Conservation (phyloP, 345 rosid species). For the Acer yangbiense region DNA sequence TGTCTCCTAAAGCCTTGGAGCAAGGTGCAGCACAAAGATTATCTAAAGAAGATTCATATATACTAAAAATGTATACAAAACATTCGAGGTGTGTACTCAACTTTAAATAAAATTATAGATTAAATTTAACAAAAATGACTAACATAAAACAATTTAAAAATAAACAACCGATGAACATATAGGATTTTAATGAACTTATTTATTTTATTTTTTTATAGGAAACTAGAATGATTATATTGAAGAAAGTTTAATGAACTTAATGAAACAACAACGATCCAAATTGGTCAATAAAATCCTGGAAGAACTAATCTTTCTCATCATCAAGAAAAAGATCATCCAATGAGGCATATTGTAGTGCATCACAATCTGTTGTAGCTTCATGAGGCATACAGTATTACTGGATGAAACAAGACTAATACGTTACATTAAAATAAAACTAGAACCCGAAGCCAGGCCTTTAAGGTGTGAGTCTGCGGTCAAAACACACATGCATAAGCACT, state of each 20-base stretch:
- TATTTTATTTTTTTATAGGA: no score
- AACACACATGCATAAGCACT: not conserved
- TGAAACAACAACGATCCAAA: no score
- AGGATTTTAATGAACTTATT: no score
- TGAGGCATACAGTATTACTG: no score
- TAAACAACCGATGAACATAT: no score
- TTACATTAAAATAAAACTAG: not conserved
- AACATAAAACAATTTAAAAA: no score
- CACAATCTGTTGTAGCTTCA: not conserved
- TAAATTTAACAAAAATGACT: not conserved
- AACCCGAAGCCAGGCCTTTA: not conserved
- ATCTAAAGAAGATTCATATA: not conserved
- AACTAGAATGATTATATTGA: no score
- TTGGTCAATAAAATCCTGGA: not conserved
- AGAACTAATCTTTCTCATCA: not conserved
- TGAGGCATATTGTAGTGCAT: not conserved
- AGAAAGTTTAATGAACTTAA: no score
- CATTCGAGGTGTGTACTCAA: not conserved
- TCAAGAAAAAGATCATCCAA: not conserved
- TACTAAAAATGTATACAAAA: not conserved
- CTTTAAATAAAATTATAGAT: not conserved
- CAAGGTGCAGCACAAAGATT: not conserved
- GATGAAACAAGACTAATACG: not conserved
- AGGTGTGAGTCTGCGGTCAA: not conserved
- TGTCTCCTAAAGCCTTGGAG: not conserved